Conservation (phyloP, 257 asterid species). For the Scutellaria baicalensis region DNA sequence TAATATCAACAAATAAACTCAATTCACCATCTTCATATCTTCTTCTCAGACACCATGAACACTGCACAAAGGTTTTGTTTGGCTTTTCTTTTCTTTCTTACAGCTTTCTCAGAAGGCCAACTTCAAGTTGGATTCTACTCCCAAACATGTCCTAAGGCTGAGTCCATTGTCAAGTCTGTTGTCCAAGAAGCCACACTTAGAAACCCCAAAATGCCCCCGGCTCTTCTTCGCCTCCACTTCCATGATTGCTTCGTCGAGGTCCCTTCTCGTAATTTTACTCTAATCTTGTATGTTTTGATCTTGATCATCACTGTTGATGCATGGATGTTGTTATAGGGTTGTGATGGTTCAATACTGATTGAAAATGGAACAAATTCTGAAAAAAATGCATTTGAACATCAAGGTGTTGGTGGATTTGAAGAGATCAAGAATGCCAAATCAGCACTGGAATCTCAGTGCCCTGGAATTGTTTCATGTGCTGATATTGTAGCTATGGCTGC, state of each 20-base stretch:
- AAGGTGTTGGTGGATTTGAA: slow-evolving; percentile 28
- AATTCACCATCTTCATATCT: not conserved
- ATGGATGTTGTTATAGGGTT: slow-evolving; percentile 20
- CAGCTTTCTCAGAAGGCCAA: slow-evolving; percentile 10
- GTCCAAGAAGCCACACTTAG: slow-evolving; percentile 18
- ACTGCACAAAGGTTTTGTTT: not conserved
- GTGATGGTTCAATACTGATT: slow-evolving; percentile 41
- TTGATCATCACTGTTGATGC: too few relatives aligned
- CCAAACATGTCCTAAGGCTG: slow-evolving; percentile 38
- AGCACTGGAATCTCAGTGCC: slow-evolving; percentile 29
- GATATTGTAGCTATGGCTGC: slow-evolving; percentile 47
- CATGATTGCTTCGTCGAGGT: slow-evolving; percentile 50
- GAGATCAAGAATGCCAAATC: slow-evolving; percentile 20
- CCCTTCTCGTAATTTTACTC: not conserved
- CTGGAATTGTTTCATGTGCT: slow-evolving; percentile 44
- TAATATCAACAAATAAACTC: not conserved
- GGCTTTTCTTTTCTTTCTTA: not conserved
- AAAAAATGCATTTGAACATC: slow-evolving; percentile 23
- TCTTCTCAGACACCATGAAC: not conserved
- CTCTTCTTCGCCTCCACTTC: slow-evolving; percentile 38
- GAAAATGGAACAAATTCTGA: slow-evolving; percentile 5
- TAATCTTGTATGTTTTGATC: not conserved
- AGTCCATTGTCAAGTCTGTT: slow-evolving; percentile 27
- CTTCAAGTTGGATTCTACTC: slow-evolving; percentile 36
- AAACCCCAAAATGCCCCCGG: slow-evolving; percentile 21